Conservation (phyloP, 805 yeast genomes). For the Hanseniaspora hatyaiensis region DNA sequence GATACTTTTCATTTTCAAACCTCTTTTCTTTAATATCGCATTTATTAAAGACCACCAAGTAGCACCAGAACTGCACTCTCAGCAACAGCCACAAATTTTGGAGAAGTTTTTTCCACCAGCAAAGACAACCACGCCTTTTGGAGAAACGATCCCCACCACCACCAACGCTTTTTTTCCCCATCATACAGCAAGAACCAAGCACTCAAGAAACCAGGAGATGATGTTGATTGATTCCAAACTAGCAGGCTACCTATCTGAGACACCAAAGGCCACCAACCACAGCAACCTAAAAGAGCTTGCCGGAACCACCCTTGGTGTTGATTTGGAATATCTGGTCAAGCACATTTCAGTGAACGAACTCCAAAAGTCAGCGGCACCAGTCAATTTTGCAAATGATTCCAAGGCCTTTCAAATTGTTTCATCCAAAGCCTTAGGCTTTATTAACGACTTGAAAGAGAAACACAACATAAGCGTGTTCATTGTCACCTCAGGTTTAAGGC, state of each 20-base stretch:
- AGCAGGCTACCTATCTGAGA: background rate
- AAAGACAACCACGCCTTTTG: too few species aligned
- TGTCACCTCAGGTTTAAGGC: conserved; percentile 9
- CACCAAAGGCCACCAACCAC: background rate
- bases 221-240: conserved; percentile 3
- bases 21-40: too few species aligned
- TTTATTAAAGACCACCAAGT: too few species aligned
- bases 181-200: too few species aligned
- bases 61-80: too few species aligned
- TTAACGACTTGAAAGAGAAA: background rate
- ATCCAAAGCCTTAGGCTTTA: background rate
- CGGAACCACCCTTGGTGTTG: conserved; percentile 4
- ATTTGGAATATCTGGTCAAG: conserved; percentile 4
- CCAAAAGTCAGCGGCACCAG: background rate
- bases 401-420: background rate
- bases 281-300: background rate
- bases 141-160: too few species aligned
- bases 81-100: too few species aligned
- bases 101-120: too few species aligned
- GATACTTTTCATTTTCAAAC: too few species aligned
- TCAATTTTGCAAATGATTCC: background rate
- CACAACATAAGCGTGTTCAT: conserved; percentile 1
- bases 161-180: too few species aligned
- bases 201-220: background rate
- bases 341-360: background rate